Evolutionary conservation across 2,329 filamentous ascomycete species (phyloP).

Genomic region (Pseudocercospora crystallina): DNA sequence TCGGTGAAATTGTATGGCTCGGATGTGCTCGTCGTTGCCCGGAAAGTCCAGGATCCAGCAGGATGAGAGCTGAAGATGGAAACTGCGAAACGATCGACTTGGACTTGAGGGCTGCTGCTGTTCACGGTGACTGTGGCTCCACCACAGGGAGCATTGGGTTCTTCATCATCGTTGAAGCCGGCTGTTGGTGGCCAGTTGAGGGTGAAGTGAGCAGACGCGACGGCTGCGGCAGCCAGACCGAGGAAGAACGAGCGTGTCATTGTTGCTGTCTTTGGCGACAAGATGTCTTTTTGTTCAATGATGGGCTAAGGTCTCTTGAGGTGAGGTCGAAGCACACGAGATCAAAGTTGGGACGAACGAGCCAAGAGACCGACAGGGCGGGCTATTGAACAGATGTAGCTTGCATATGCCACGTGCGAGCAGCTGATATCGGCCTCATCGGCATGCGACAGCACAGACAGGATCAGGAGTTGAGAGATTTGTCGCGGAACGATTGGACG

Average conservation of each 20-base stretch:
- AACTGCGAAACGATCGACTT: constrained; percentile 32
- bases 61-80: constrained; percentile 32
- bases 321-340: constrained; percentile 3
- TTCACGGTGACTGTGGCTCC: constrained; percentile 27
- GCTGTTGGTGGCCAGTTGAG: constrained; percentile 40
- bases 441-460: too few relatives aligned
- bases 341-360: background rate
- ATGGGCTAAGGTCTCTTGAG: background rate
- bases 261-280: background rate
- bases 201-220: constrained; percentile 45
- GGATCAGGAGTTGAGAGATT: too few relatives aligned
- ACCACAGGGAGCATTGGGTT: constrained; percentile 31
- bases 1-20: constrained; percentile 33
- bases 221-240: constrained; percentile 26
- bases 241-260: constrained; percentile 30
- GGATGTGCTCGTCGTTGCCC: constrained; percentile 29
- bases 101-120: constrained; percentile 25
- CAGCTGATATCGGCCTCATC: too few relatives aligned
- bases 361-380: too few relatives aligned
- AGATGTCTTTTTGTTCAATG: background rate
- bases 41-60: constrained; percentile 28
- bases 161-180: constrained; percentile 31
- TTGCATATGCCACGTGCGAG: too few relatives aligned
- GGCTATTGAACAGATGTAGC: too few relatives aligned
- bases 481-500: too few relatives aligned